Base-by-base conservation (phyloP, 805 yeast genomes). In the Pichia rugopelliculosa region DNA sequence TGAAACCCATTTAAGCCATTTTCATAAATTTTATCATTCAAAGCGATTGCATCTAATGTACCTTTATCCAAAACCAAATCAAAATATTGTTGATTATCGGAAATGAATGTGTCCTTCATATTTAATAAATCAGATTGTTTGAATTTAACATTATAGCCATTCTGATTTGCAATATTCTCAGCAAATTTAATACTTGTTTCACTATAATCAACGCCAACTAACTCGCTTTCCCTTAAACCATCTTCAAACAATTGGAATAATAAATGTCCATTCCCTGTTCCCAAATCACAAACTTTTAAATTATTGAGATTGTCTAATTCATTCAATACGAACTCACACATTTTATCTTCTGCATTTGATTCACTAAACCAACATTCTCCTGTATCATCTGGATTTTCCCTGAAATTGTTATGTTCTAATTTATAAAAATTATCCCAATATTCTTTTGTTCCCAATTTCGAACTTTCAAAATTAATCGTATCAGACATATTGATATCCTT, bases 361-460 rank as follows among this genome's bases (percentile, higher is more conserved):
- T 93, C 99, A 55, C 85, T 81, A 65, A 93, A 93, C 99, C 99
- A 93, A 63, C 90, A 78, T 64, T 93, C 98, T 2, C 99, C 99
- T 0, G 89, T 82, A 62, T 93, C 97, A 18, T 83, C 74, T 17
- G 84, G 79, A 61, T 91, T 86, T 25, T 77, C 77, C 36, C 71
- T 65, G 58, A 86, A 91, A 66, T 91, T 91, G 24, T 62, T 57
- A 52, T 78, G 76, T 59, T 91, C 99, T 20, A 77, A 60, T 39
- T 77, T 69, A 65, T 91, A 91, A 64, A 91, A 87, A 45, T 82
- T 77, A 64, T 93, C 90, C 98, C 99, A 91, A 70, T 91, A 90
- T 59, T 83, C 73, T 59, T 82, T 80, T 0, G 96, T 89, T 8
- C 98, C 98, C 42, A 91, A 72, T 57, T 84, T 84, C 15, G 96